Conservation (phyloP, 108 stramenopile genomes). For the Fragilaria radians region DNA sequence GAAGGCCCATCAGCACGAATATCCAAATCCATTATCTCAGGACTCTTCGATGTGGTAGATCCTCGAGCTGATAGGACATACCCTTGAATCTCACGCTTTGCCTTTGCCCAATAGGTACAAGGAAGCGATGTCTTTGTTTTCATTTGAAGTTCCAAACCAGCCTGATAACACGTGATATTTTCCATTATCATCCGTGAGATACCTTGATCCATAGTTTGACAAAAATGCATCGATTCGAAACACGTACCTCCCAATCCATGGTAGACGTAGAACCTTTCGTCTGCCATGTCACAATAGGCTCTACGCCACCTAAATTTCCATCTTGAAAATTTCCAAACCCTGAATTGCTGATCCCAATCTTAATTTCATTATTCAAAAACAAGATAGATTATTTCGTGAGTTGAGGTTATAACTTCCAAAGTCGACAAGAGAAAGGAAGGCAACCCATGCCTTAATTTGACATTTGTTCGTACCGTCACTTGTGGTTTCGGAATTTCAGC, state of each 20-base stretch:
- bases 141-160: background rate
- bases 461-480: background rate
- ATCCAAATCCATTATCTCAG: conserved; percentile 25
- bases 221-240: too few relatives aligned
- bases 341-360: background rate
- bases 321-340: background rate
- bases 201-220: too few relatives aligned
- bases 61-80: conserved; percentile 24
- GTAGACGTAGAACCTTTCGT: conserved; percentile 11
- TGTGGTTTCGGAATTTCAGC: background rate
- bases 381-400: too few relatives aligned
- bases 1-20: conserved; percentile 20
- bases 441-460: too few relatives aligned
- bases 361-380: background rate
- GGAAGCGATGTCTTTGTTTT: conserved; percentile 11
- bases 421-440: too few relatives aligned
- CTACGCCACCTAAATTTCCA: conserved; percentile 21
- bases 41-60: conserved; percentile 14
- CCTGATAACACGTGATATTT: too few relatives aligned
- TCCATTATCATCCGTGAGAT: too few relatives aligned
- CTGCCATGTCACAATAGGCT: conserved; percentile 26
- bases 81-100: conserved; percentile 13
- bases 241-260: conserved; percentile 26
- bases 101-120: conserved; percentile 22
- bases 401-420: too few relatives aligned